Evolutionary conservation across 2,329 filamentous ascomycete species (phyloP).

Genomic region (Pseudofabraea citricarpa): DNA sequence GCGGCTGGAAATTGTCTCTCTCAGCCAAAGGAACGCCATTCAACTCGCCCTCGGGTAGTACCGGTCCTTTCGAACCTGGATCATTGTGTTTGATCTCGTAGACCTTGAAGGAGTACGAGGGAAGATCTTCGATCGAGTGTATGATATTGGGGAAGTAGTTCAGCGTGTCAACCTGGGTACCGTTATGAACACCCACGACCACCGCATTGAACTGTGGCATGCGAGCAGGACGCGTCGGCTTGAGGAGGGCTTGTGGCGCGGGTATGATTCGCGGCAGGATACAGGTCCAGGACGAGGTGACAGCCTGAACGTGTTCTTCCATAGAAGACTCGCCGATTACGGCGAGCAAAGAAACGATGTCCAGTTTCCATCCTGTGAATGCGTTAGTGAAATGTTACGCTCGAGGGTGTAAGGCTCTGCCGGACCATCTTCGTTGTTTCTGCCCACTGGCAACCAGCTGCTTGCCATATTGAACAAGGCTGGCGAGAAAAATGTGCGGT

Average conservation of each 20-base stretch:
- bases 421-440: constrained; percentile 14
- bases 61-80: neutral
- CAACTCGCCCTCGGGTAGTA: neutral
- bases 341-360: constrained; percentile 58
- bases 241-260: constrained; percentile 58
- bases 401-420: neutral
- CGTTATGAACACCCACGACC: constrained; percentile 54
- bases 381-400: constrained; percentile 10
- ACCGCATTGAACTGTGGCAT: constrained; percentile 50
- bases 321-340: constrained; percentile 58
- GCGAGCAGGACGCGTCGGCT: constrained; percentile 47
- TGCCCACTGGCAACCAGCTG: constrained; percentile 39
- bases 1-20: neutral
- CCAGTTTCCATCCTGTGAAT: constrained; percentile 46
- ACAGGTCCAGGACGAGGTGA: constrained; percentile 53
- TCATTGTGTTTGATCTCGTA: constrained; percentile 41
- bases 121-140: constrained; percentile 46
- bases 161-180: constrained; percentile 47
- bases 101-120: constrained; percentile 43
- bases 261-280: constrained; percentile 56
- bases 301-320: constrained; percentile 50
- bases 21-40: neutral
- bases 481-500: too few species aligned
- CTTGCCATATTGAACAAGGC: too few species aligned
- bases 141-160: constrained; percentile 60